Conservation (phyloP, 129 eudicot genomes). For the Lonicera japonica region DNA sequence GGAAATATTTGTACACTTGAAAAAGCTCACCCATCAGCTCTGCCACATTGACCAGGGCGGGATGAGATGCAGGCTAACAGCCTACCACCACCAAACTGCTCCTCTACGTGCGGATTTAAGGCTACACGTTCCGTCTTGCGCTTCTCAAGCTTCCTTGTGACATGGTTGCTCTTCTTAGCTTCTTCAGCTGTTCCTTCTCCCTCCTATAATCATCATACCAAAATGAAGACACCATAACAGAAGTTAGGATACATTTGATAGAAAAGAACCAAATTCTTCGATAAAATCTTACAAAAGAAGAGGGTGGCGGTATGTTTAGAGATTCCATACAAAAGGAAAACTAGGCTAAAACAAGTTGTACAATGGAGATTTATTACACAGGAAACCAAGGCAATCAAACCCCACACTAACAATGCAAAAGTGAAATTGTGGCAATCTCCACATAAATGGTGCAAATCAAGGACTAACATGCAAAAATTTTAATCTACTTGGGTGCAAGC, state of each 20-base stretch:
- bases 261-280: too few species aligned
- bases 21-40: conserved; percentile 36
- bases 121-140: conserved; percentile 27
- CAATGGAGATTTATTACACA: too few species aligned
- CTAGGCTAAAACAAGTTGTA: too few species aligned
- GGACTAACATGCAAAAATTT: too few species aligned
- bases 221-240: neutral
- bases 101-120: conserved; percentile 35
- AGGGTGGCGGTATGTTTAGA: too few species aligned
- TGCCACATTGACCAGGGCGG: conserved; percentile 42
- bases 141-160: conserved; percentile 30
- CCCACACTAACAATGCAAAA: too few species aligned
- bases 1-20: too few species aligned
- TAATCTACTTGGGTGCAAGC: too few species aligned
- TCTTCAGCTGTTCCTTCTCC: conserved; percentile 23
- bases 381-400: too few species aligned
- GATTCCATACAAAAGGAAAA: too few species aligned
- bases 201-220: conserved; percentile 2
- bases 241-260: neutral
- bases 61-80: conserved; percentile 36
- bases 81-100: conserved; percentile 27
- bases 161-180: conserved; percentile 22
- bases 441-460: neutral
- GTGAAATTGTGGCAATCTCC: too few species aligned
- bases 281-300: too few species aligned